These are phyloP conservation scores for Podochytrium sp. DNA, from an alignment of 192 early-diverging fungal genomes.

Conservation along the genomic window DNA sequence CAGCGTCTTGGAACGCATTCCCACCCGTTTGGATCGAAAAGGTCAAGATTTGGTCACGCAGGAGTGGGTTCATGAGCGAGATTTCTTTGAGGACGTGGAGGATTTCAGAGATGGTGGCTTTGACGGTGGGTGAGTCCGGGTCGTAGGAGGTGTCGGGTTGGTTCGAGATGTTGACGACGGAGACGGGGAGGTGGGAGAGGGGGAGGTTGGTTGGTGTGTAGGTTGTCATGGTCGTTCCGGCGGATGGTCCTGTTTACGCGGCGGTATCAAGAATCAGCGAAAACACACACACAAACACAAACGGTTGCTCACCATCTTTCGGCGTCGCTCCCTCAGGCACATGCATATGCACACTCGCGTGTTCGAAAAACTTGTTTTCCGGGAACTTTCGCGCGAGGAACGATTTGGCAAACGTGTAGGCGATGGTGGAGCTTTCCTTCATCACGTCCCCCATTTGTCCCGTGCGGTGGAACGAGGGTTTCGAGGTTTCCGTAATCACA, in stretches of 20 bases:
- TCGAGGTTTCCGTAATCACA: slow-evolving; percentile 59
- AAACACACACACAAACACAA: background rate
- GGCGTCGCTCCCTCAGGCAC: slow-evolving; percentile 97
- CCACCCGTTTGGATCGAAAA: slow-evolving; percentile 97
- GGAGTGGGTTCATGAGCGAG: slow-evolving; percentile 88
- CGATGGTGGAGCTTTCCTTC: slow-evolving; percentile 95
- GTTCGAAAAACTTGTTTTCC: slow-evolving; percentile 89
- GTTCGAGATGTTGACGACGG: slow-evolving; percentile 88
- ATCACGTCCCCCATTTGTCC: slow-evolving; percentile 99
- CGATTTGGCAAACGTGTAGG: slow-evolving; percentile 95
- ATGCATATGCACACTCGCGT: slow-evolving; percentile 90
- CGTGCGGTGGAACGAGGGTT: slow-evolving; percentile 77
- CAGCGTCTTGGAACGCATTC: slow-evolving; percentile 92
- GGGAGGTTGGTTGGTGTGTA: slow-evolving; percentile 51
- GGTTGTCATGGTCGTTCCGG: slow-evolving; percentile 94
- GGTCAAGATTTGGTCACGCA: slow-evolving; percentile 97
- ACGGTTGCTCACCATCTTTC: slow-evolving; percentile 83
- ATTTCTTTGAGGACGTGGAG: slow-evolving; percentile 97
- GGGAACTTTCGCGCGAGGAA: slow-evolving; percentile 76
- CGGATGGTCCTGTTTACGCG: slow-evolving; percentile 74
- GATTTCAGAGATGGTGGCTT: slow-evolving; percentile 93
- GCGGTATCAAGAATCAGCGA: background rate
- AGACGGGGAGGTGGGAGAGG: slow-evolving; percentile 71
- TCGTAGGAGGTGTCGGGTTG: slow-evolving; percentile 83
- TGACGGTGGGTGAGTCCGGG: slow-evolving; percentile 81